phyloP scores from a whole-genome alignment of 192 early-diverging fungal genomes.

The Coemansia umbellata region DNA sequence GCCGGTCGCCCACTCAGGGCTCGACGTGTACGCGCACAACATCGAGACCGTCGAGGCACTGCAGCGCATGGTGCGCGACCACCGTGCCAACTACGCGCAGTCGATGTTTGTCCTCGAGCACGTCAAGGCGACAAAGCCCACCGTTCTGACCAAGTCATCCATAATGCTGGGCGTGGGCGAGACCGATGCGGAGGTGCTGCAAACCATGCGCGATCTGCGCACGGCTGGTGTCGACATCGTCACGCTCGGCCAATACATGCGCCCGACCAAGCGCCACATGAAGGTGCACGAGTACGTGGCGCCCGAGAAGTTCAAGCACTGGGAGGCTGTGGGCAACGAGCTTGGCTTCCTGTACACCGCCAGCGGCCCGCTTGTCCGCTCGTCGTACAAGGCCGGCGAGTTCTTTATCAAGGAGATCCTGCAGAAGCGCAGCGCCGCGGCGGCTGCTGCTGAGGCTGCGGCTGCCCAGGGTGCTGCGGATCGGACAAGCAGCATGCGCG shows the following conservation, averaged over 20 bases:
- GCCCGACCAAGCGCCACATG: slow-evolving; percentile 98
- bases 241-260: slow-evolving; percentile 99
- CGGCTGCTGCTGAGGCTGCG: slow-evolving; percentile 9
- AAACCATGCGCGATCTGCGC: slow-evolving; percentile 80
- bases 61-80: slow-evolving; percentile 86
- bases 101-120: slow-evolving; percentile 84
- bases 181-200: slow-evolving; percentile 87
- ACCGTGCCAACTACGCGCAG: slow-evolving; percentile 88
- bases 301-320: slow-evolving; percentile 88
- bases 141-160: slow-evolving; percentile 90
- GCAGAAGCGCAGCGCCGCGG: slow-evolving; percentile 39
- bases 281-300: slow-evolving; percentile 93
- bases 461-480: not conserved
- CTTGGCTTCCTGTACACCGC: slow-evolving; percentile 97
- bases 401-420: slow-evolving; percentile 91
- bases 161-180: slow-evolving; percentile 99
- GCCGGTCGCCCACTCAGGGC: slow-evolving; percentile 80
- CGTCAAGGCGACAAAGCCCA: slow-evolving; percentile 75
- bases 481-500: slow-evolving; percentile 13
- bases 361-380: slow-evolving; percentile 88
- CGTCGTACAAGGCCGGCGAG: slow-evolving; percentile 97
- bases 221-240: slow-evolving; percentile 85
- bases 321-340: slow-evolving; percentile 70
- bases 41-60: slow-evolving; percentile 94
- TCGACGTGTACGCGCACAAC: slow-evolving; percentile 99